Evolutionary conservation across 257 asterid species (phyloP).

Genomic region (Datura wrightii): DNA sequence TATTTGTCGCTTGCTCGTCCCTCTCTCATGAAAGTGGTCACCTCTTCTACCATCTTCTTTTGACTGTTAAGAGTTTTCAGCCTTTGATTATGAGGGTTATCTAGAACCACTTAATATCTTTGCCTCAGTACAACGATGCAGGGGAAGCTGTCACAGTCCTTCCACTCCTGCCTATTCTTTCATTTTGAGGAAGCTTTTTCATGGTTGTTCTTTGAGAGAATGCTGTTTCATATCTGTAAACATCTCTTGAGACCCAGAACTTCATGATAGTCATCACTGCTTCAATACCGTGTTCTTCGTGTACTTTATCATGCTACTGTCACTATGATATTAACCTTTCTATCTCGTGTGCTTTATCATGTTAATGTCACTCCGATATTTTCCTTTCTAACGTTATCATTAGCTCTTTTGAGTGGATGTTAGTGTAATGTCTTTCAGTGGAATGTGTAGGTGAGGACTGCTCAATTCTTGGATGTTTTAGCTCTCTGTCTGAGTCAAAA

Average conservation of each 20-base stretch:
- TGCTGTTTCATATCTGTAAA: background rate
- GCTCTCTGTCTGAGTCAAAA: conserved; percentile 89
- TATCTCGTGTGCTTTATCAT: background rate
- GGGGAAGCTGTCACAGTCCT: background rate
- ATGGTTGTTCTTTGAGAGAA: background rate
- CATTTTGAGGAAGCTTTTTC: conserved; percentile 6
- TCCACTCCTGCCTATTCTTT: background rate
- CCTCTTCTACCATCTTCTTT: conserved; percentile 7
- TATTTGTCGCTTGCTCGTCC: background rate
- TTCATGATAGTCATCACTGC: background rate
- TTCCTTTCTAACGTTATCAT: background rate
- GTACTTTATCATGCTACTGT: background rate
- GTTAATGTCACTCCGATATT: background rate
- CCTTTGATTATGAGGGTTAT: conserved; percentile 10
- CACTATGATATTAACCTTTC: background rate
- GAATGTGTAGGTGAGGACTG: conserved; percentile 66
- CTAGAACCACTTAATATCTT: background rate
- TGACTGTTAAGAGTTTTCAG: background rate
- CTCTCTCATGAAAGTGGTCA: background rate
- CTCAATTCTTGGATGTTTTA: conserved; percentile 86
- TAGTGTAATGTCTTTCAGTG: conserved; percentile 20
- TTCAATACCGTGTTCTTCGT: background rate
- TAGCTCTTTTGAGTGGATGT: conserved; percentile 14
- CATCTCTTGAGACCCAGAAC: background rate
- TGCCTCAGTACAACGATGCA: conserved; percentile 1